These are phyloP conservation scores for Pseudofabraea citricarpa DNA, from an alignment of 2,329 filamentous ascomycete species.

Conservation along the genomic window DNA sequence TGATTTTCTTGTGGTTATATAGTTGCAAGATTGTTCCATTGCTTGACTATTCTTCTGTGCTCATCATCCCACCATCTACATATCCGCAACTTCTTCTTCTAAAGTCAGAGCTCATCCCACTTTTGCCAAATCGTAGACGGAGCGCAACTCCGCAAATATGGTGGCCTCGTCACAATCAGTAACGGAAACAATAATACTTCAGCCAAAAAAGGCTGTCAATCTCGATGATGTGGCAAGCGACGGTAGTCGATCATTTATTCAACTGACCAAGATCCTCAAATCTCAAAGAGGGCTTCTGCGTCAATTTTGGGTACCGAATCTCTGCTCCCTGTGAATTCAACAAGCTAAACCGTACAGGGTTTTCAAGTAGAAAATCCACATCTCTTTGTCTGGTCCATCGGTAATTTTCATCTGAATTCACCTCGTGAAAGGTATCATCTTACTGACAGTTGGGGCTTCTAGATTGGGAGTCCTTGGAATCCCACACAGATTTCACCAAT, in stretches of 20 bases:
- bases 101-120: too few species aligned
- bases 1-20: too few species aligned
- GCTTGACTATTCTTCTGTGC: too few species aligned
- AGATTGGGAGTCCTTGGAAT: conserved; percentile 4
- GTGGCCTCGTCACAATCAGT: neutral
- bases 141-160: too few species aligned
- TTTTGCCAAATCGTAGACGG: too few species aligned
- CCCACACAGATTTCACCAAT: neutral
- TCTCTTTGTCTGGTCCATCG: conserved; percentile 3
- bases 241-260: neutral
- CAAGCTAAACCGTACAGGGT: neutral
- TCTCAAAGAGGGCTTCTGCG: neutral
- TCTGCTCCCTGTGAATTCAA: neutral
- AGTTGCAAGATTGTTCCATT: too few species aligned
- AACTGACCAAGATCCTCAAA: neutral
- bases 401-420: neutral
- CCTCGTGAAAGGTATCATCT: neutral
- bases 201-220: neutral
- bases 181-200: neutral
- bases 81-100: too few species aligned
- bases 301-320: neutral
- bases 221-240: neutral
- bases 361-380: conserved; percentile 4
- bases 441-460: neutral
- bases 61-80: too few species aligned